phyloP scores from a whole-genome alignment of 805 yeast genomes.

The Candida piceae region DNA sequence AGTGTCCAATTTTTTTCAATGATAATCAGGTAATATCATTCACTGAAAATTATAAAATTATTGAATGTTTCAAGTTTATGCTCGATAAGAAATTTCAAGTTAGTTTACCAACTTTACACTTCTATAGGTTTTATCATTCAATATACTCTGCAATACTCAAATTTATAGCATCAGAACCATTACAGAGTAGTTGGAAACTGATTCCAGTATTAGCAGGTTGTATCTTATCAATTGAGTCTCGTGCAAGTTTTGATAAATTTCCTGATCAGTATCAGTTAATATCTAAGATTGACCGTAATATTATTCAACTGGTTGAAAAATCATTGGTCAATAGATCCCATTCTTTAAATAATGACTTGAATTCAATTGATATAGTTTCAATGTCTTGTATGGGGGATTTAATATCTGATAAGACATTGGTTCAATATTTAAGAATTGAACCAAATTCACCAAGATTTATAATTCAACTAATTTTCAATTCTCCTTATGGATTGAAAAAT shows the following conservation, averaged over 20 bases:
- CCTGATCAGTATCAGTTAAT: constrained; percentile 24
- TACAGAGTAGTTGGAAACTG: constrained; percentile 37
- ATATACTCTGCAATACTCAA: constrained; percentile 32
- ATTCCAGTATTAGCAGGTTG: constrained; percentile 46
- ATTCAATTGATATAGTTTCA: constrained; percentile 11
- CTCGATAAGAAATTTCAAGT: constrained; percentile 40
- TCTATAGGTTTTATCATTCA: constrained; percentile 38
- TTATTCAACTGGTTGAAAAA: constrained; percentile 10
- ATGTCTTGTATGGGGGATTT: constrained; percentile 14
- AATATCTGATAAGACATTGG: constrained; percentile 6
- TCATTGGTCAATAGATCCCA: constrained; percentile 6
- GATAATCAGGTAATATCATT: constrained; percentile 21
- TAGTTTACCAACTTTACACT: constrained; percentile 44
- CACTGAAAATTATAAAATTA: constrained; percentile 32
- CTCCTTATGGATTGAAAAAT: constrained; percentile 21
- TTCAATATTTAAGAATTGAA: constrained; percentile 5
- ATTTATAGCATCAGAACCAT: constrained; percentile 21
- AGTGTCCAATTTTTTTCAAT: constrained; percentile 34
- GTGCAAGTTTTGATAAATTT: constrained; percentile 19
- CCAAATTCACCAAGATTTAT: constrained; percentile 16
- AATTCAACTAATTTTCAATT: constrained; percentile 14
- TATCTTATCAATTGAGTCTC: constrained; percentile 29
- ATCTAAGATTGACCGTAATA: constrained; percentile 14
- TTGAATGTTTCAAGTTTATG: constrained; percentile 45
- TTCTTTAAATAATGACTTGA: constrained; percentile 10